phyloP scores from a whole-genome alignment of 805 yeast species.

The Barnettozyma botsteinii region DNA sequence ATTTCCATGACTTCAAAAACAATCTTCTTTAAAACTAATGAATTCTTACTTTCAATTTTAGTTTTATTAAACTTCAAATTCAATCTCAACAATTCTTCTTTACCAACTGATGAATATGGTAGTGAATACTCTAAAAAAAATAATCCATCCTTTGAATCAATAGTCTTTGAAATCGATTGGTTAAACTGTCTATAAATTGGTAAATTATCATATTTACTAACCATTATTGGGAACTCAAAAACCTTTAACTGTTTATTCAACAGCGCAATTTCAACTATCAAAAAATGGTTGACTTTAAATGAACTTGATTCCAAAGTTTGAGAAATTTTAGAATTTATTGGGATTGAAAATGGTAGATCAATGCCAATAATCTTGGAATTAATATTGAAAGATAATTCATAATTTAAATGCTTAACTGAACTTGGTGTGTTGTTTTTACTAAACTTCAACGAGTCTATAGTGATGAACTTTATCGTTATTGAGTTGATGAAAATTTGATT shows the following conservation, averaged over 20 bases:
- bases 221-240: constrained; percentile 42
- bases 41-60: constrained; percentile 1
- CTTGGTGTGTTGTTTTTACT: constrained; percentile 32
- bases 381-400: constrained; percentile 32
- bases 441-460: constrained; percentile 44
- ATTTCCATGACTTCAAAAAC: constrained; percentile 47
- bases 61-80: constrained; percentile 35
- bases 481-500: constrained; percentile 40
- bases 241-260: constrained; percentile 10
- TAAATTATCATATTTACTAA: constrained; percentile 50
- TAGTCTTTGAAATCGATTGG: constrained; percentile 42
- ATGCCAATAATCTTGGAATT: constrained; percentile 42
- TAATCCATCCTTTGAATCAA: constrained; percentile 43
- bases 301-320: constrained; percentile 45
- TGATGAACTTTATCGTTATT: constrained; percentile 42
- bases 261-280: constrained; percentile 31
- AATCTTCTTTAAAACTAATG: constrained; percentile 38
- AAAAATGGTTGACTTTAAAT: constrained; percentile 40
- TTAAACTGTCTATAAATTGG: constrained; percentile 52
- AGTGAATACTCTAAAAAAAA: constrained; percentile 40
- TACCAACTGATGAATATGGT: constrained; percentile 53
- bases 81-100: constrained; percentile 42
- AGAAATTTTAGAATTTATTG: constrained; percentile 46
- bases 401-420: constrained; percentile 26
- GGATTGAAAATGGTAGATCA: constrained; percentile 55